Conservation (phyloP, 768 basidiomycete species). For the Termitomyces sp. region DNA sequence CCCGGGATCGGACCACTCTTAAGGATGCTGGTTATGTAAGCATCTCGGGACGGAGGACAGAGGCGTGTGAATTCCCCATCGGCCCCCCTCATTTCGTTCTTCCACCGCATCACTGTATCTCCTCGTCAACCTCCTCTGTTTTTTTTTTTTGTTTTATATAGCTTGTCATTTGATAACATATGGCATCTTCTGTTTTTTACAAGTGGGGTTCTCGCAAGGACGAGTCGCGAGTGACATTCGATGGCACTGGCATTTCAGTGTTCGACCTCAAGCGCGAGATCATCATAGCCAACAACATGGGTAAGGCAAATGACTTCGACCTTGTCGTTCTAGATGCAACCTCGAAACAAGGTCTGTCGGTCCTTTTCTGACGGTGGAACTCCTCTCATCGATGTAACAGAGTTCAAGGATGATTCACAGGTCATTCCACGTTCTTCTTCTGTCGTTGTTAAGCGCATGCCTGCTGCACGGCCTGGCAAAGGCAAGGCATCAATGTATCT, state of each 20-base stretch:
- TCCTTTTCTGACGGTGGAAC: background rate
- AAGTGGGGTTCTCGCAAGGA: constrained; percentile 93
- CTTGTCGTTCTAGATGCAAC: constrained; percentile 79
- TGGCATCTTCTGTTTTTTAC: constrained; percentile 97
- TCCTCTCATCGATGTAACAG: constrained; percentile 30
- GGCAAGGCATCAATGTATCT: constrained; percentile 79
- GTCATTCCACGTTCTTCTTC: constrained; percentile 95
- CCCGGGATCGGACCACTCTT: constrained; percentile 13
- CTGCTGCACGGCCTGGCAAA: constrained; percentile 74
- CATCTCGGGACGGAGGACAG: background rate
- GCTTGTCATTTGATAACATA: constrained; percentile 36
- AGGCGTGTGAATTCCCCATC: background rate
- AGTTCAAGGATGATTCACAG: constrained; percentile 86
- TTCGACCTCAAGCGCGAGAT: constrained; percentile 99
- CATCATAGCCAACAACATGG: constrained; percentile 92
- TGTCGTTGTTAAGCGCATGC: constrained; percentile 87
- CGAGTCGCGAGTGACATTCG: constrained; percentile 94
- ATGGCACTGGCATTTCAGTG: constrained; percentile 97
- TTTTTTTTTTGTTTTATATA: constrained; percentile 17
- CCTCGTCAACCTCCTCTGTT: background rate
- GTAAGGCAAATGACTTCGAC: constrained; percentile 97
- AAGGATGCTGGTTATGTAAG: constrained; percentile 4
- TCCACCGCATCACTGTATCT: background rate
- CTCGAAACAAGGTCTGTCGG: constrained; percentile 77
- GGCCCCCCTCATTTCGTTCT: background rate